phyloP scores from a whole-genome alignment of 495 filamentous ascomycete species.

The Pseudomonodictys pantanalensis region DNA sequence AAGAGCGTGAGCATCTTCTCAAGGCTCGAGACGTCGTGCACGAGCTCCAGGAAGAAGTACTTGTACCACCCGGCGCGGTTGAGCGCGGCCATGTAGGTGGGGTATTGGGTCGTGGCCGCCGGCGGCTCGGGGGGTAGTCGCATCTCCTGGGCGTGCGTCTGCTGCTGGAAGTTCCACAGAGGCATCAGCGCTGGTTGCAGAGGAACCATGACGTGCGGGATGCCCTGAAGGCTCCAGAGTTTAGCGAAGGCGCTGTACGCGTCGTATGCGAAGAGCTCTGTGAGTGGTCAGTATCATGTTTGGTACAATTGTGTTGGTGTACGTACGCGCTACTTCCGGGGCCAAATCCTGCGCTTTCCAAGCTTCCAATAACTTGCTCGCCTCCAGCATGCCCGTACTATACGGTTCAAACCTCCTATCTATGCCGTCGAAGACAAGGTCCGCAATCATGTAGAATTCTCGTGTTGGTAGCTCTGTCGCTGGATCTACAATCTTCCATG shows the following conservation, averaged over 20 bases:
- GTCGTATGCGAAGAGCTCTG: constrained; percentile 26
- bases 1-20: constrained; percentile 16
- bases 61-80: constrained; percentile 34
- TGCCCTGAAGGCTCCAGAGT: constrained; percentile 26
- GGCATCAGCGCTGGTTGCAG: constrained; percentile 12
- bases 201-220: constrained; percentile 31
- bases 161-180: constrained; percentile 16
- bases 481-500: constrained; percentile 29
- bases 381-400: constrained; percentile 29
- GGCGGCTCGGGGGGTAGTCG: neutral
- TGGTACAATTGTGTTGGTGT: neutral
- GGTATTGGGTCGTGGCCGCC: constrained; percentile 1
- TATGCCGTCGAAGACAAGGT: constrained; percentile 27
- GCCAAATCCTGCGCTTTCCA: constrained; percentile 21
- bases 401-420: constrained; percentile 27
- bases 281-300: neutral
- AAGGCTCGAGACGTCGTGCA: constrained; percentile 14
- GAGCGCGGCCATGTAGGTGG: constrained; percentile 28
- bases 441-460: constrained; percentile 30
- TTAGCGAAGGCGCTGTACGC: constrained; percentile 14
- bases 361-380: constrained; percentile 26
- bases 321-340: constrained; percentile 28
- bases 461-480: constrained; percentile 25
- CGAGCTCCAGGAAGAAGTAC: constrained; percentile 25
- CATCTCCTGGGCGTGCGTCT: constrained; percentile 10